A percentile compares a stretch with the other conserved stretches of the same genome.
Evolutionary conservation across 2,329 filamentous ascomycete species (phyloP).

Genomic region (Aspergillus awamori): DNA sequence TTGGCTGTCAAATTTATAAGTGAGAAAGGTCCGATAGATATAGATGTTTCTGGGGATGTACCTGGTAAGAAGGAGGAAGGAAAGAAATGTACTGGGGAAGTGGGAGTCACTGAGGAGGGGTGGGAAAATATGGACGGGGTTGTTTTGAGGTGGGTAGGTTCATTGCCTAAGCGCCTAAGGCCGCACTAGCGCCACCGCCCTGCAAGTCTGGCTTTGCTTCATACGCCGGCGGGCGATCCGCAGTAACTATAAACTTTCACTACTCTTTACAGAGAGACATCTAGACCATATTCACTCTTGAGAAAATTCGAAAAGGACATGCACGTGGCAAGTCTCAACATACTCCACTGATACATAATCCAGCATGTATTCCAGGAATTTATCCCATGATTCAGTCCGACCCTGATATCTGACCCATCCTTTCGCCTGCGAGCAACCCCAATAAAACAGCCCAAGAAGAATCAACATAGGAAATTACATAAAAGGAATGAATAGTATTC

Average conservation of each 20-base stretch:
- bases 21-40: neutral
- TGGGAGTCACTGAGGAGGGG: slow-evolving; percentile 17
- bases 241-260: too few species aligned
- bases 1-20: slow-evolving; percentile 16
- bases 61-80: slow-evolving; percentile 14
- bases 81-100: slow-evolving; percentile 11
- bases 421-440: slow-evolving; percentile 15
- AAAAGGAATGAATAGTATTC: neutral
- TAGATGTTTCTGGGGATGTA: slow-evolving; percentile 8
- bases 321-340: neutral
- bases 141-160: slow-evolving; percentile 31
- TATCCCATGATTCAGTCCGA: slow-evolving; percentile 9
- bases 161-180: slow-evolving; percentile 21
- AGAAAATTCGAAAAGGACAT: neutral
- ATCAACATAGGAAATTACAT: slow-evolving; percentile 8
- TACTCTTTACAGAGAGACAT: too few species aligned
- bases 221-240: too few species aligned
- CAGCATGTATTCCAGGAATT: slow-evolving; percentile 6
- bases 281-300: too few species aligned
- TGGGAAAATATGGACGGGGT: slow-evolving; percentile 28
- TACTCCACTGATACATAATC: slow-evolving; percentile 20
- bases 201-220: neutral
- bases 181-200: slow-evolving; percentile 26
- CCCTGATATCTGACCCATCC: slow-evolving; percentile 6
- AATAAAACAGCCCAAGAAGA: slow-evolving; percentile 15